Evolutionary conservation across 2,329 filamentous ascomycete genomes (phyloP), one percentile per base, ranked within the genome.

Genomic region (Xenoacremonium recifei): DNA sequence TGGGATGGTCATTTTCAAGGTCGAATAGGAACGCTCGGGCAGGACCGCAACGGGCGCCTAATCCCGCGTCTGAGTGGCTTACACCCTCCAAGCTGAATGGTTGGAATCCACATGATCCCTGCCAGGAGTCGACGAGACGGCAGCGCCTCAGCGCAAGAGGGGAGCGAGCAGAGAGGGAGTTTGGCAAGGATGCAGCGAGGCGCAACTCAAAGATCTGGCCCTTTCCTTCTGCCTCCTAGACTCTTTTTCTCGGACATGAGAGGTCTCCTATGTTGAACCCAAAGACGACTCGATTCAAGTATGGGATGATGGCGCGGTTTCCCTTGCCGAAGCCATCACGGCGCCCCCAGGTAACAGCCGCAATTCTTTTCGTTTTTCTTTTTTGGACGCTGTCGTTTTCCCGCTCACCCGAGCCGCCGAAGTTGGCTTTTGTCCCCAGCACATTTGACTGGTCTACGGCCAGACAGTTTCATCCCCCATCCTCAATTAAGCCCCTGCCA

Each of bases 381-480:
- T 42, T 60, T 11, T 44, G 55, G 39, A 42, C 52, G 34, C 38
- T 61, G 30, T 35, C 54, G 21, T 51, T 46, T 17, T 35, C 44
- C 37, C 17, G 42, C 30, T 15, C 46, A n/a, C n/a, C n/a, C n/a
- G n/a, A n/a, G n/a, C n/a, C n/a, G n/a, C n/a, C n/a, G 12, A 25
- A 5, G 20, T 37, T 53, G 12, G 37, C 27, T 11, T 62, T 60
- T 42, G 38, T 49, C 2, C 40, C 52, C 16, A 58, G 59, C 35
- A 49, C 51, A 13, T 57, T 62, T 45, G 55, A 66, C 42, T 69
- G 66, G 65, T 45, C 60, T 1, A 42, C 40, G 0, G 48, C 55
- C 2, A 40, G 40, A 10, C 50, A 59, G 15, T 57, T 59, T 32
- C 40, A 63, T 44, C 63, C 63, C 4, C 61, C 62, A 6, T 25